Evolutionary conservation across 148 eudicot species (phyloP).

Genomic region (Chenopodium formosanum): DNA sequence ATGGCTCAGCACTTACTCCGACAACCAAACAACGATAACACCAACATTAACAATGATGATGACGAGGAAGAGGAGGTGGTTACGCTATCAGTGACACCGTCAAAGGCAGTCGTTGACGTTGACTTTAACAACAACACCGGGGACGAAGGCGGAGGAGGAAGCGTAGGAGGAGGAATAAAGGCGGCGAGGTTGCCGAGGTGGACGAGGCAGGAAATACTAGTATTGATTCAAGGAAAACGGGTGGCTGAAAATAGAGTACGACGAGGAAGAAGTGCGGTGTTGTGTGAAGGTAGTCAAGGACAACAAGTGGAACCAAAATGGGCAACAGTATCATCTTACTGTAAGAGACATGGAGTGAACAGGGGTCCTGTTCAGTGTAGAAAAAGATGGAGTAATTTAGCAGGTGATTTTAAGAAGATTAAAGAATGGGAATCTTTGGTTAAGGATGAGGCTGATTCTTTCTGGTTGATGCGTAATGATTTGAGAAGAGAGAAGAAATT

Average conservation of each 20-base stretch:
- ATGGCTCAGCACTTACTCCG: not conserved
- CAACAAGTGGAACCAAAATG: slow-evolving; percentile 30
- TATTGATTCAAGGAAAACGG: slow-evolving; percentile 74
- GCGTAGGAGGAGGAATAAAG: slow-evolving; percentile 35
- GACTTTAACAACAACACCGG: too few relatives aligned
- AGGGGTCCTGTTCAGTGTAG: slow-evolving; percentile 35
- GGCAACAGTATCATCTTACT: slow-evolving; percentile 27
- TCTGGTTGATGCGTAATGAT: slow-evolving; percentile 39
- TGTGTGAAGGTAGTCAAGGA: slow-evolving; percentile 17
- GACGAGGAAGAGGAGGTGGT: not conserved
- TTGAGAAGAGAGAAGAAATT: slow-evolving; percentile 30
- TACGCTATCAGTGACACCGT: too few relatives aligned
- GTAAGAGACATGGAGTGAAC: slow-evolving; percentile 25
- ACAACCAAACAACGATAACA: not conserved
- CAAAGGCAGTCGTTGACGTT: too few relatives aligned
- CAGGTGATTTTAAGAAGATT: slow-evolving; percentile 28
- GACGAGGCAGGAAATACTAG: slow-evolving; percentile 86
- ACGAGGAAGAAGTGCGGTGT: slow-evolving; percentile 43
- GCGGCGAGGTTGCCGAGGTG: slow-evolving; percentile 73
- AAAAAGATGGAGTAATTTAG: slow-evolving; percentile 37
- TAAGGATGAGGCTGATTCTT: slow-evolving; percentile 21
- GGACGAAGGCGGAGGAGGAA: not conserved
- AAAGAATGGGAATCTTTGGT: slow-evolving; percentile 26
- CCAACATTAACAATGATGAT: not conserved
- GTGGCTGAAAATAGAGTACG: slow-evolving; percentile 79